These are phyloP conservation scores for Leccinum rimulosum DNA, from an alignment of 768 basidiomycete species.

Conservation along the genomic window DNA sequence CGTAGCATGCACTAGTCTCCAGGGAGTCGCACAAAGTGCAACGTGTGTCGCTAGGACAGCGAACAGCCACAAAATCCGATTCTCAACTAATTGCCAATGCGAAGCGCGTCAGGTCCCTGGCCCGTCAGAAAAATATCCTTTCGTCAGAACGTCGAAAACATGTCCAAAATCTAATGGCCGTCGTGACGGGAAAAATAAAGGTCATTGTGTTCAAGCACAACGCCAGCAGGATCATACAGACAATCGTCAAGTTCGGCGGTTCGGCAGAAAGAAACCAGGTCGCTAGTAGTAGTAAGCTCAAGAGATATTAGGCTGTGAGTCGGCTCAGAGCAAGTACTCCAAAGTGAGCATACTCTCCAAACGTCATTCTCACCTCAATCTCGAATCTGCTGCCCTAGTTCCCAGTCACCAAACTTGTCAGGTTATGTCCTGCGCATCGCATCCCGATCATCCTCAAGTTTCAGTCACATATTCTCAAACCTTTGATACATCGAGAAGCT, in stretches of 20 bases:
- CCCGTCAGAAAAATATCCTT: slow-evolving; percentile 68
- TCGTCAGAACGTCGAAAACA: slow-evolving; percentile 72
- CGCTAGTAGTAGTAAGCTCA: slow-evolving; percentile 62
- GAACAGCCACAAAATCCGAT: slow-evolving; percentile 76
- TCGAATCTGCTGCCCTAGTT: slow-evolving; percentile 40
- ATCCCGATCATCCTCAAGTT: slow-evolving; percentile 76
- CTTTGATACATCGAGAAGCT: slow-evolving; percentile 84
- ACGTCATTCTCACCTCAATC: background rate
- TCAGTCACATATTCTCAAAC: slow-evolving; percentile 55
- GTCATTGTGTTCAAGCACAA: slow-evolving; percentile 81
- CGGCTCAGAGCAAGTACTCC: slow-evolving; percentile 81
- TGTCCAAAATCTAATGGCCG: slow-evolving; percentile 67
- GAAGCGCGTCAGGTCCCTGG: slow-evolving; percentile 54
- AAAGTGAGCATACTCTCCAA: slow-evolving; percentile 52
- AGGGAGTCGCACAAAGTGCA: slow-evolving; percentile 74
- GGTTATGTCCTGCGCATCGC: slow-evolving; percentile 71
- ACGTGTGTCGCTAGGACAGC: slow-evolving; percentile 61
- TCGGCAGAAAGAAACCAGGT: slow-evolving; percentile 75
- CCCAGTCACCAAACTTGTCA: slow-evolving; percentile 75
- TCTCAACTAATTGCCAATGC: slow-evolving; percentile 30
- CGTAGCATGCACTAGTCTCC: slow-evolving; percentile 40
- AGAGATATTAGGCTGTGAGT: slow-evolving; percentile 61
- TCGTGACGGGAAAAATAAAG: slow-evolving; percentile 57
- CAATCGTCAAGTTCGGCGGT: slow-evolving; percentile 76
- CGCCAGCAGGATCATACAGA: slow-evolving; percentile 62